Percentiles rank a stretch among this genome's conserved stretches.
Evolutionary conservation across 352 stramenopile genomes (phyloP).

Genomic region (Blastocystis sp.): DNA sequence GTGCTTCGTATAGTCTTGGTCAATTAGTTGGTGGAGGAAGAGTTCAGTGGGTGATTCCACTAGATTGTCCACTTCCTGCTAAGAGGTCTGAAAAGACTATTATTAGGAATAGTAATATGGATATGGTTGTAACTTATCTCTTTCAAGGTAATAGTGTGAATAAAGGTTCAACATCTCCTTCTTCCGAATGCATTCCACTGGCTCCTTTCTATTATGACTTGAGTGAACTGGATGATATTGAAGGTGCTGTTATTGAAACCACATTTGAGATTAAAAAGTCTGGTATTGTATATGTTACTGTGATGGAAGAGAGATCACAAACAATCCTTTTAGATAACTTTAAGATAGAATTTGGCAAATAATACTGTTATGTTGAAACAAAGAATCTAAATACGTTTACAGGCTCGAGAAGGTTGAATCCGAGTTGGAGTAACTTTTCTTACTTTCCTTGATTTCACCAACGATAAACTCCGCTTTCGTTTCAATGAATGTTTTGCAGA

Average conservation of each 20-base stretch:
- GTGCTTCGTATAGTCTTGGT: slow-evolving; percentile 20
- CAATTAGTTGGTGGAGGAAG: neutral
- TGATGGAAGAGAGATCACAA: neutral
- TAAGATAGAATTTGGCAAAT: neutral
- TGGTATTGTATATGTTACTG: neutral
- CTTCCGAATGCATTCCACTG: neutral
- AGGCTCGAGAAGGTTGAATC: slow-evolving; percentile 2
- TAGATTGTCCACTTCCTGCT: neutral
- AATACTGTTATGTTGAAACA: neutral
- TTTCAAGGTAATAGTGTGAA: neutral
- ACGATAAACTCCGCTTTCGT: neutral
- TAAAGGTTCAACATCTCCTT: neutral
- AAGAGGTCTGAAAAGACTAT: neutral
- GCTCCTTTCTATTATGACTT: neutral
- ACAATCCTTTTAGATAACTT: neutral
- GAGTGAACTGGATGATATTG: neutral
- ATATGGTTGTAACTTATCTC: neutral
- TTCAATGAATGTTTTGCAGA: neutral
- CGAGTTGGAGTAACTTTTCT: neutral
- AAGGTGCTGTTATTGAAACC: neutral
- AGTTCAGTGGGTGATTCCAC: slow-evolving; percentile 23
- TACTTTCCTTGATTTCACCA: neutral
- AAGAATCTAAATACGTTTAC: slow-evolving; percentile 8
- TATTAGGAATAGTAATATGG: neutral
- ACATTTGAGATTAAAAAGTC: neutral